A percentile compares a stretch with the other conserved stretches of the same genome.
These are phyloP conservation scores for Vicia villosa DNA, from an alignment of 306 rosid genomes.

Conservation along the genomic window DNA sequence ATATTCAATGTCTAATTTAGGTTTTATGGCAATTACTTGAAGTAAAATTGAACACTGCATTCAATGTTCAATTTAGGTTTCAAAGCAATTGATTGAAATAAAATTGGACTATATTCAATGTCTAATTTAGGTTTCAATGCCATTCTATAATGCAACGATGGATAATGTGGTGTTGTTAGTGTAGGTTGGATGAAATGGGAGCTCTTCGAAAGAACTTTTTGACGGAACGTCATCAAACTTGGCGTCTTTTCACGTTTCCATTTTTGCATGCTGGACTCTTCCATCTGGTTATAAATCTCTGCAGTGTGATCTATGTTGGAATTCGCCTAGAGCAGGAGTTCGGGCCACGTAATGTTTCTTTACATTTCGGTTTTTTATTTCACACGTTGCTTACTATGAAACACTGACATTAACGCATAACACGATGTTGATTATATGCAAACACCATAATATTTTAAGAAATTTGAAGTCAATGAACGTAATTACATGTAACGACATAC, in stretches of 20 bases:
- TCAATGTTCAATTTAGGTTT: not conserved
- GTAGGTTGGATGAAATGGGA: constrained; percentile 89
- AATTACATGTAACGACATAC: not conserved
- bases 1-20: not conserved
- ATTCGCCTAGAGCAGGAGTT: constrained; percentile 74
- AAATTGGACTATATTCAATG: not conserved
- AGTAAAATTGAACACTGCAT: not conserved
- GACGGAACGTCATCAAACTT: constrained; percentile 58
- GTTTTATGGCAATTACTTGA: not conserved
- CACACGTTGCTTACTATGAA: not conserved
- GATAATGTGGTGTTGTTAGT: constrained; percentile 3
- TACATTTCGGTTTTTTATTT: not conserved
- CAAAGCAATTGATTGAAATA: not conserved
- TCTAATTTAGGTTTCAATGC: not conserved
- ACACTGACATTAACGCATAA: not conserved
- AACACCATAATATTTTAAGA: not conserved
- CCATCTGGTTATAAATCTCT: constrained; percentile 78
- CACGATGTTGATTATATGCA: not conserved
- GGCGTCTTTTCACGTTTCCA: constrained; percentile 91
- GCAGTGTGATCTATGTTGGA: constrained; percentile 71
- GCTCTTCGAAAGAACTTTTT: constrained; percentile 59
- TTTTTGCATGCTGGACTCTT: constrained; percentile 78
- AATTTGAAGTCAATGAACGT: not conserved
- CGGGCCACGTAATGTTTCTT: constrained; percentile 59
- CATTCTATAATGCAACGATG: not conserved